Evolutionary conservation across 2,329 filamentous ascomycete species (phyloP), one percentile per base, ranked within the genome.

Genomic region (Neofusicoccum cordaticola): DNA sequence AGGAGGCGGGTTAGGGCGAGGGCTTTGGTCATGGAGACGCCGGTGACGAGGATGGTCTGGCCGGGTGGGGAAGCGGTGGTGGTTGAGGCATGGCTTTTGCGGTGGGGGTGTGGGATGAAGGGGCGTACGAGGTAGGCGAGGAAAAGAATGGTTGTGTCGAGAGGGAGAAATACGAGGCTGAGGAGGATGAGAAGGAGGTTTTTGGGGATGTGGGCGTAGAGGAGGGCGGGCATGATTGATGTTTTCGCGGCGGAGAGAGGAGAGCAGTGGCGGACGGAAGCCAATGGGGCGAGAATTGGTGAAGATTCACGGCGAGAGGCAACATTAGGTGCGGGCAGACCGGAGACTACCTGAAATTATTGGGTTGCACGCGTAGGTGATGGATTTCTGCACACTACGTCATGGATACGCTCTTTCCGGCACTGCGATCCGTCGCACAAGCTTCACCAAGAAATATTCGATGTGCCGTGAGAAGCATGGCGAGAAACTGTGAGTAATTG

Each of bases 11-110:
- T 88, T 8, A 93, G 77, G 0, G 81, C 78, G 2, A 93, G 80
- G 3, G 89, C 90, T 72, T 92, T 90, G 48, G 85, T 82, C 84
- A 91, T 93, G 51, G 86, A 86, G 2, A 92, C 82, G 1, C 90
- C 90, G 0, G 90, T 92, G 47, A 93, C 84, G 13, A 93, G 82
- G 41, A 93, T 79, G 0, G 84, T 90, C 62, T 81, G 83, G 66
- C 68, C 66, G 72, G 39, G 71, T 71, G 60, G 31, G 11, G 17
- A 22, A 3, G 22, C 22, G 22, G 22, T 22, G 22, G 22, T 22
- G 22, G 22, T 22, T 3, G 22, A 22, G 56, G 27, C 31, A 8
- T 5, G 5, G 9, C 27, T 60, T 13, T 37, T 37, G 42, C 31
- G n/a, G 42, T 2, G n/a, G 56, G 69, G 56, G 44, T 6, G 69